Percentiles rank a stretch among this genome's conserved stretches.
phyloP scores from a whole-genome alignment of 805 yeast genomes.

The Yamadazyma laniorum region DNA sequence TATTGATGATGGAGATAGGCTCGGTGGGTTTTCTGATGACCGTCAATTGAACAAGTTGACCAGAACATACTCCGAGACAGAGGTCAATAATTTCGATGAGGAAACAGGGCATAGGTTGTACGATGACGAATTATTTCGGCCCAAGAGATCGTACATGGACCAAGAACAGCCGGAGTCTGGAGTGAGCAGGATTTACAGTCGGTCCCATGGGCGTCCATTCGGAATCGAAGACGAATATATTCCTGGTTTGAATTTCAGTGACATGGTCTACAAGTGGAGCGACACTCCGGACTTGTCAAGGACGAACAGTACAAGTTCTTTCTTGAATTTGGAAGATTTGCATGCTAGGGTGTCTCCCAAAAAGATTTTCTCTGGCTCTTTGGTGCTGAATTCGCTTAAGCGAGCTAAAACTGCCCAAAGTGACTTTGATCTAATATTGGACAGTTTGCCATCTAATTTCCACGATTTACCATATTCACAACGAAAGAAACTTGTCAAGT shows the following conservation, averaged over 20 bases:
- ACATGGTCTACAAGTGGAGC: constrained; percentile 48
- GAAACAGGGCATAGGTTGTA: constrained; percentile 52
- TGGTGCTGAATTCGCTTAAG: constrained; percentile 2
- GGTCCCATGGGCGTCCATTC: constrained; percentile 29
- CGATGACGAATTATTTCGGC: constrained; percentile 53
- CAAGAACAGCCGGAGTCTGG: constrained; percentile 4
- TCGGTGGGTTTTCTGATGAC: constrained; percentile 4
- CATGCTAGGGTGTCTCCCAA: constrained; percentile 46
- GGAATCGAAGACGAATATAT: constrained; percentile 77
- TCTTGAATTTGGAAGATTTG: constrained; percentile 39
- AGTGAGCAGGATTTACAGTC: constrained; percentile 25
- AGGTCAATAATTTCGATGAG: constrained; percentile 56
- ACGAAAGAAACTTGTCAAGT: constrained; percentile 46
- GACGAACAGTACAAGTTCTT: constrained; percentile 31
- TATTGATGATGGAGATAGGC: constrained; percentile 7
- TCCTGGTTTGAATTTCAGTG: constrained; percentile 64
- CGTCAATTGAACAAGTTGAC: constrained; percentile 32
- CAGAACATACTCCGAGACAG: constrained; percentile 65
- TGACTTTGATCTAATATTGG: constrained; percentile 38
- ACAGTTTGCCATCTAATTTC: constrained; percentile 52
- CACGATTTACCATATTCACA: constrained; percentile 59
- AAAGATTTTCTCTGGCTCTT: constrained; percentile 24
- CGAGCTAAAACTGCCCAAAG: constrained; percentile 11
- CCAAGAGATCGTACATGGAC: constrained; percentile 20
- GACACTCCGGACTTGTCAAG: constrained; percentile 16